These are phyloP conservation scores for Betula pendula DNA, from an alignment of 306 rosid genomes.

Conservation along the genomic window DNA sequence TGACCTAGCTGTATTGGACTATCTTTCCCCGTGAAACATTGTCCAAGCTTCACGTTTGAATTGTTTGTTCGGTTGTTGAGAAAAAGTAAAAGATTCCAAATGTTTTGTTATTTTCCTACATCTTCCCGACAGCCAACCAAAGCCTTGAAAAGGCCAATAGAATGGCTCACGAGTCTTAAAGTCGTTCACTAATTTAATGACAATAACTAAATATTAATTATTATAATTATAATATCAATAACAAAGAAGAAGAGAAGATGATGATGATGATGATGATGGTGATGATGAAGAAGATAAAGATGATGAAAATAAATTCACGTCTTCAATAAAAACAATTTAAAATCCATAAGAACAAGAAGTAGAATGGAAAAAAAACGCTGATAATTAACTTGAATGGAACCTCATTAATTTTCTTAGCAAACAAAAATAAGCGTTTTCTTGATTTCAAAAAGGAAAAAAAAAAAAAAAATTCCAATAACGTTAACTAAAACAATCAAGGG, in stretches of 20 bases:
- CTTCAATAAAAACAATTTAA: no score
- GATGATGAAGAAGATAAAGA: no score
- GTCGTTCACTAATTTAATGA: neutral
- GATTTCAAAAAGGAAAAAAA: no score
- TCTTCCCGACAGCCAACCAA: slow-evolving; percentile 75
- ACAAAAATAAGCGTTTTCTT: neutral
- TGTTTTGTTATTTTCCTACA: slow-evolving; percentile 65
- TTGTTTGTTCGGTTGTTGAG: slow-evolving; percentile 42
- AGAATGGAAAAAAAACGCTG: neutral
- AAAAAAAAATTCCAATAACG: neutral
- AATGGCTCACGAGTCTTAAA: slow-evolving; percentile 6
- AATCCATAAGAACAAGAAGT: no score
- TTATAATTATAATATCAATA: neutral
- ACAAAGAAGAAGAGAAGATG: neutral
- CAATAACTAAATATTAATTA: neutral
- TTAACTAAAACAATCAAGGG: neutral
- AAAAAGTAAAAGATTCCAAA: slow-evolving; percentile 63
- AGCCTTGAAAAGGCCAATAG: slow-evolving; percentile 21
- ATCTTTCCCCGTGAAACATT: slow-evolving; percentile 1
- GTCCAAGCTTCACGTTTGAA: slow-evolving; percentile 3
- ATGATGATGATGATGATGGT: no score
- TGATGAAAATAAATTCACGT: no score
- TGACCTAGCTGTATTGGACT: neutral
- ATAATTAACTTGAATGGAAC: neutral
- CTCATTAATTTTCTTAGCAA: neutral